Conservation (phyloP, 2,329 filamentous ascomycete genomes). For the Esteya vermicola region DNA sequence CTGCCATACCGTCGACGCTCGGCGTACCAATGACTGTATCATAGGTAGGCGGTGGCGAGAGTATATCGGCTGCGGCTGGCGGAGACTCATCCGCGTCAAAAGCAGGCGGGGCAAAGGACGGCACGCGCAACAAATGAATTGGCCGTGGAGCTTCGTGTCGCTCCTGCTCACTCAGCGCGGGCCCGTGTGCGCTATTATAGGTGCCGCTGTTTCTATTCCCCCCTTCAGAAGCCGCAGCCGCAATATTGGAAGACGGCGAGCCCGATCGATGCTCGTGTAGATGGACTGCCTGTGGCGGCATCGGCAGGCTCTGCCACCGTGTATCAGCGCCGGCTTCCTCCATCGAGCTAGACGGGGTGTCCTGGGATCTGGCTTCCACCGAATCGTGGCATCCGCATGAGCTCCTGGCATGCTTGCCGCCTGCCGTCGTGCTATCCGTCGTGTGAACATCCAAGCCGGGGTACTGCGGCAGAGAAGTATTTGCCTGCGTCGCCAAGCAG, state of each 20-base stretch:
- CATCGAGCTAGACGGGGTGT: slow-evolving; percentile 51
- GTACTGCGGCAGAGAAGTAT: slow-evolving; percentile 76
- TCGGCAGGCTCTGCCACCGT: slow-evolving; percentile 20
- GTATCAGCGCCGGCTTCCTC: slow-evolving; percentile 40
- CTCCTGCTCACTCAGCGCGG: slow-evolving; percentile 17
- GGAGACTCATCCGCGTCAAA: slow-evolving; percentile 73
- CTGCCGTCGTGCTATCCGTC: no score
- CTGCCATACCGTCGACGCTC: slow-evolving; percentile 57
- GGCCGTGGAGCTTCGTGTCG: slow-evolving; percentile 39
- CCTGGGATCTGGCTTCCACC: slow-evolving; percentile 21
- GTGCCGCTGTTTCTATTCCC: no score
- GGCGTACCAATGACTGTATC: slow-evolving; percentile 60
- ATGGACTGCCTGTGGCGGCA: slow-evolving; percentile 42
- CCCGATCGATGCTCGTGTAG: slow-evolving; percentile 15
- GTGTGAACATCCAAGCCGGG: slow-evolving; percentile 33
- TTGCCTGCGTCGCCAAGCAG: slow-evolving; percentile 83
- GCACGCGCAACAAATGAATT: slow-evolving; percentile 70
- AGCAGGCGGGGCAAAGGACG: slow-evolving; percentile 76
- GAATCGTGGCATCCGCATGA: slow-evolving; percentile 44
- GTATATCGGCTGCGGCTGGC: slow-evolving; percentile 26
- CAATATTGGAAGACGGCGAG: slow-evolving; percentile 7
- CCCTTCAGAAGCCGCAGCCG: no score
- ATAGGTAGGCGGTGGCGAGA: slow-evolving; percentile 77
- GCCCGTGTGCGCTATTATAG: no score
- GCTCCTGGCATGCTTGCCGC: slow-evolving; percentile 29